A percentile compares a stretch with the other conserved stretches of the same genome.
Evolutionary conservation across 495 filamentous ascomycete species (phyloP).

Genomic region (Aspergillus incahuasiensis): DNA sequence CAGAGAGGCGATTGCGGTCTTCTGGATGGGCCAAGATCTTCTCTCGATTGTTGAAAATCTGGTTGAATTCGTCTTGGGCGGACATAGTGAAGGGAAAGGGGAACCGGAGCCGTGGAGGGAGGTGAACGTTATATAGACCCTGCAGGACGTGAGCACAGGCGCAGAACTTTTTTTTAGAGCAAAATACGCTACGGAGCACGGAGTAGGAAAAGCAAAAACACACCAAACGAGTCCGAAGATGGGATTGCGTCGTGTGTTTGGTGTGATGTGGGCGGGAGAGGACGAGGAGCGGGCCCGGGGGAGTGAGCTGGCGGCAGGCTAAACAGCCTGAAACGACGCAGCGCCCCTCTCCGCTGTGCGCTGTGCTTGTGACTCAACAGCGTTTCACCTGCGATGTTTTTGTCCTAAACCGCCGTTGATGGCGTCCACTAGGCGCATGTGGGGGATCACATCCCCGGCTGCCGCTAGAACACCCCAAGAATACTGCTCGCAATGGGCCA

Average conservation of each 20-base stretch:
- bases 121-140: neutral
- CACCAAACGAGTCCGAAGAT: neutral
- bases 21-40: conserved; percentile 51
- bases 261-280: neutral
- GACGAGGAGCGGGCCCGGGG: conserved; percentile 1
- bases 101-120: neutral
- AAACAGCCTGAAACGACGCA: conserved; percentile 22
- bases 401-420: no score
- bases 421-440: no score
- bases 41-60: conserved; percentile 56
- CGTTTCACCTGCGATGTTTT: neutral
- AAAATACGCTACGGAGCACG: neutral
- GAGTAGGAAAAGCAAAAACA: conserved; percentile 4
- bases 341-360: neutral
- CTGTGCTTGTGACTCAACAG: neutral
- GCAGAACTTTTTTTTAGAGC: conserved; percentile 7
- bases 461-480: conserved; percentile 19
- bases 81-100: conserved; percentile 48
- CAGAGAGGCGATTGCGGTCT: conserved; percentile 45
- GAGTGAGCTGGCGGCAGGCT: conserved; percentile 18
- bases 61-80: conserved; percentile 84
- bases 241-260: neutral
- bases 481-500: neutral
- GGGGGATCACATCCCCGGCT: neutral
- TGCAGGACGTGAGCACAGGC: neutral